Evolutionary conservation across 2,329 filamentous ascomycete genomes (phyloP).

Genomic region (Nemania serpens): DNA sequence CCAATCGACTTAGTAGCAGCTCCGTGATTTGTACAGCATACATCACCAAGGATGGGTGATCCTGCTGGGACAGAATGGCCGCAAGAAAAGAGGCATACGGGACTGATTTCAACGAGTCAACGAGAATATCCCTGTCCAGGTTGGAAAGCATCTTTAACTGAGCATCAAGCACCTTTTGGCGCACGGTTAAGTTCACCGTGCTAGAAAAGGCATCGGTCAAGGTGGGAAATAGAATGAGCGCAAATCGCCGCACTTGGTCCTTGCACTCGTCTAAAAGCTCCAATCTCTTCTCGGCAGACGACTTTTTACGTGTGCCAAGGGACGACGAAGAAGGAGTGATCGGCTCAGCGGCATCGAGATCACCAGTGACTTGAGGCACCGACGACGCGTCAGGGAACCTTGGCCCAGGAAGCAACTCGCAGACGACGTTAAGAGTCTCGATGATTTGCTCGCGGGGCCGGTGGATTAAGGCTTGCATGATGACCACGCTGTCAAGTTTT

Average conservation of each 20-base stretch:
- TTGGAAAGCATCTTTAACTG: conserved; percentile 98
- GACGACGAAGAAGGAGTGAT: conserved; percentile 48
- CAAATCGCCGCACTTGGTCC: conserved; percentile 85
- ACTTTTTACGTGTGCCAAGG: conserved; percentile 54
- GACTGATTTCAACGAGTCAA: conserved; percentile 83
- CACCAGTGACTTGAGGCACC: conserved; percentile 35
- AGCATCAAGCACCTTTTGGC: conserved; percentile 93
- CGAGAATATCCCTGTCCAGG: conserved; percentile 80
- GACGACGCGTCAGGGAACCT: conserved; percentile 59
- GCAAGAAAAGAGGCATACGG: conserved; percentile 96
- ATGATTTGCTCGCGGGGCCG: conserved; percentile 94
- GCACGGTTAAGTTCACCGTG: conserved; percentile 91
- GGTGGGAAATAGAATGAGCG: conserved; percentile 90
- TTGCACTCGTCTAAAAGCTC: conserved; percentile 82
- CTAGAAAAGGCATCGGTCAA: conserved; percentile 96
- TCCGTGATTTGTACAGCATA: conserved; percentile 89
- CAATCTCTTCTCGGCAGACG: conserved; percentile 79
- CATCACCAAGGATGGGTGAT: conserved; percentile 85
- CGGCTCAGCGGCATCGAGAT: conserved; percentile 46
- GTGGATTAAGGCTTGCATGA: conserved; percentile 98
- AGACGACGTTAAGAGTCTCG: conserved; percentile 96
- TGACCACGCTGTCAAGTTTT: conserved; percentile 93
- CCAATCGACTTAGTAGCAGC: conserved; percentile 80
- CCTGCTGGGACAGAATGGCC: conserved; percentile 92
- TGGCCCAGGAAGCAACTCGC: conserved; percentile 83